phyloP scores from a whole-genome alignment of 495 filamentous ascomycete genomes.

The Neurospora sp. region DNA sequence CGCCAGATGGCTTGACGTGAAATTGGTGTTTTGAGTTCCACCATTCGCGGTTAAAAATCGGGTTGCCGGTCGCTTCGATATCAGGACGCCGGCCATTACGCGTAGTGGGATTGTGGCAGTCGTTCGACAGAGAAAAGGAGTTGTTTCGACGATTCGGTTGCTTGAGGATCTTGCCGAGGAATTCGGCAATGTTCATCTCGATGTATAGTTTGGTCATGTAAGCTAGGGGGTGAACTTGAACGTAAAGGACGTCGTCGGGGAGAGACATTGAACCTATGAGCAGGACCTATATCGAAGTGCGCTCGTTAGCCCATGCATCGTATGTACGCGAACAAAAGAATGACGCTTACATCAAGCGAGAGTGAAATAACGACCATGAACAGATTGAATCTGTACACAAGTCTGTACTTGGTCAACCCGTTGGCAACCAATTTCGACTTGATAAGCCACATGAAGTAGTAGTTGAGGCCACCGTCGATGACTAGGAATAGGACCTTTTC shows the following conservation, averaged over 20 bases:
- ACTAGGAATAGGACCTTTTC: conserved; percentile 39
- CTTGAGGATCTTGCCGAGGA: conserved; percentile 30
- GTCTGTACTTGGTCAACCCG: conserved; percentile 39
- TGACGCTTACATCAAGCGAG: conserved; percentile 31
- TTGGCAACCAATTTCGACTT: conserved; percentile 34
- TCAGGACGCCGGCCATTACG: not conserved
- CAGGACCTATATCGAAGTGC: conserved; percentile 4
- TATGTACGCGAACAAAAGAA: not conserved
- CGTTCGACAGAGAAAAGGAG: not conserved
- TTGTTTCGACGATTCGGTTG: not conserved
- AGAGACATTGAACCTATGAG: conserved; percentile 24
- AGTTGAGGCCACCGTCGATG: conserved; percentile 37
- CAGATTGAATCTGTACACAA: conserved; percentile 39
- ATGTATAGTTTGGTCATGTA: conserved; percentile 43
- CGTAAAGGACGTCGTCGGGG: conserved; percentile 25
- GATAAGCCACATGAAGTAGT: conserved; percentile 38
- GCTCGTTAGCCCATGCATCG: not conserved
- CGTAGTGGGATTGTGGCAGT: not conserved
- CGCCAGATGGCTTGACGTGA: not conserved
- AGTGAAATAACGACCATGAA: conserved; percentile 40
- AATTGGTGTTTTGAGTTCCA: not conserved
- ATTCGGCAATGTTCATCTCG: conserved; percentile 44
- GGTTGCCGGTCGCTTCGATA: not conserved
- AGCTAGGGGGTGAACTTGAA: conserved; percentile 42
- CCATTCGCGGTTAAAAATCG: not conserved